Evolutionary conservation across 371 early-diverging fungal genomes (phyloP).

Genomic region (Circinella minor): DNA sequence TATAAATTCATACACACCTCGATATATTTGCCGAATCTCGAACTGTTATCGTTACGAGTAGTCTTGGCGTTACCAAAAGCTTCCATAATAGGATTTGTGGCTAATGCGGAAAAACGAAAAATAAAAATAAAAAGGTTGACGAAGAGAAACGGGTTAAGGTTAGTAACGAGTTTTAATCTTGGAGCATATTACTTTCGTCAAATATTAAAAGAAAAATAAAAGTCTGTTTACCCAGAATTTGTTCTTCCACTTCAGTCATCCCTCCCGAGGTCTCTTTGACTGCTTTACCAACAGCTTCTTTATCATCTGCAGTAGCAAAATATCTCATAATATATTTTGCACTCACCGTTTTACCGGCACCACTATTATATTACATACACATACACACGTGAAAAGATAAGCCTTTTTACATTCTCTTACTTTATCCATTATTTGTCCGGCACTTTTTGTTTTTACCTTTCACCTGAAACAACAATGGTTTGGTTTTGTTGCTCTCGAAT

Average conservation of each 20-base stretch:
- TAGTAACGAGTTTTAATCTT: no score
- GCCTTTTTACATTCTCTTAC: no score
- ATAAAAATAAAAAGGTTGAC: background rate
- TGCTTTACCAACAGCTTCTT: conserved; percentile 50
- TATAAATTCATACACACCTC: conserved; percentile 53
- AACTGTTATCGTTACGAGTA: conserved; percentile 97
- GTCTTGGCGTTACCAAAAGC: conserved; percentile 99
- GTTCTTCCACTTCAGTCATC: conserved; percentile 84
- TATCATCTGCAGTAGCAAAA: conserved; percentile 90
- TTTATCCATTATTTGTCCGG: no score
- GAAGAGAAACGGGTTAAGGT: background rate
- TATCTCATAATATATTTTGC: conserved; percentile 98
- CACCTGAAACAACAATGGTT: conserved; percentile 98
- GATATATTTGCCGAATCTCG: conserved; percentile 99
- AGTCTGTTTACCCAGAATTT: conserved; percentile 65
- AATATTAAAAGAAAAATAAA: background rate
- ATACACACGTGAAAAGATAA: background rate
- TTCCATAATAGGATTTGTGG: conserved; percentile 99
- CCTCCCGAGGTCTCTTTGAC: conserved; percentile 37
- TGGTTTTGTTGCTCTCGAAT: conserved; percentile 91
- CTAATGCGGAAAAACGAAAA: conserved; percentile 23
- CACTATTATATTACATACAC: conserved; percentile 41
- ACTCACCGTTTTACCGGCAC: conserved; percentile 96
- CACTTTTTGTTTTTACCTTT: conserved; percentile 63
- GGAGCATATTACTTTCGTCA: background rate